Evolutionary conservation across 306 rosid genomes (phyloP).

Genomic region (Senna siamea): DNA sequence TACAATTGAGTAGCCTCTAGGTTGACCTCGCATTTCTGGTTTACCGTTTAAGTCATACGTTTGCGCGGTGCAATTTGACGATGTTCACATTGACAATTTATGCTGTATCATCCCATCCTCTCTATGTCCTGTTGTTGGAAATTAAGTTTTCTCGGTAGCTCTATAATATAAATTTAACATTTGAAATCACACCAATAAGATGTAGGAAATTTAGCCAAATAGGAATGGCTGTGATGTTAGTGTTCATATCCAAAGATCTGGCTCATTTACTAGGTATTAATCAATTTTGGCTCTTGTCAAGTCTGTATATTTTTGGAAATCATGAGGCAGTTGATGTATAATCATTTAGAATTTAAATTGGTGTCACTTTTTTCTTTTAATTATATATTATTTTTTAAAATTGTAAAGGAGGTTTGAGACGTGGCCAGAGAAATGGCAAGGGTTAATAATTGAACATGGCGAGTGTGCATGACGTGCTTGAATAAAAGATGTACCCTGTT

Average conservation of each 20-base stretch:
- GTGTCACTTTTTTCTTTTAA: not conserved
- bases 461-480: no score
- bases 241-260: not conserved
- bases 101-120: slow-evolving; percentile 10
- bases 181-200: not conserved
- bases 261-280: not conserved
- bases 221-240: not conserved
- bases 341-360: not conserved
- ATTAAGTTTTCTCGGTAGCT: not conserved
- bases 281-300: not conserved
- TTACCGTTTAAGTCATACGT: not conserved
- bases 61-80: slow-evolving; percentile 18
- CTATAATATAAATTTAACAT: slow-evolving; percentile 5
- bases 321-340: not conserved
- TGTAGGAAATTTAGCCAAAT: not conserved
- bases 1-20: slow-evolving; percentile 41
- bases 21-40: slow-evolving; percentile 21
- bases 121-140: not conserved
- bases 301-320: not conserved
- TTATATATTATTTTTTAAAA: no score
- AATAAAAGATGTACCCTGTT: no score
- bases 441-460: no score
- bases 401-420: no score
- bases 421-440: no score
- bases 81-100: slow-evolving; percentile 26